phyloP scores from a whole-genome alignment of 1,284 basidiomycete genomes.

The Rhodotorula sp. region DNA sequence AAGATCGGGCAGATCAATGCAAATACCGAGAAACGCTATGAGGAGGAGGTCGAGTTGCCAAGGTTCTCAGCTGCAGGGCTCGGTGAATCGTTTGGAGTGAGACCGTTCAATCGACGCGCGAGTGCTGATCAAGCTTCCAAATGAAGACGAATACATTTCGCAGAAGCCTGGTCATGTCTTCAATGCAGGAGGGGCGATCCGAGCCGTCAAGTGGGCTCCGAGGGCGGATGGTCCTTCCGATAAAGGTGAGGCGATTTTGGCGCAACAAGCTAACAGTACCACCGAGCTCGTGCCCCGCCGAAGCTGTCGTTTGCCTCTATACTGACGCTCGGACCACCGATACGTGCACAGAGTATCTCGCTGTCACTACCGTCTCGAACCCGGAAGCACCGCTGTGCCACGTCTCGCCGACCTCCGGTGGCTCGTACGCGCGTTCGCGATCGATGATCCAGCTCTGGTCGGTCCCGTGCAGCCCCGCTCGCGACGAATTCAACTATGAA shows the following conservation, averaged over 20 bases:
- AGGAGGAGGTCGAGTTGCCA: constrained; percentile 56
- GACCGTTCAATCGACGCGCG: too few relatives aligned
- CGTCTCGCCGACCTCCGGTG: background rate
- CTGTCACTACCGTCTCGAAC: constrained; percentile 68
- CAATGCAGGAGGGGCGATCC: constrained; percentile 78
- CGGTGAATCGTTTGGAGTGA: constrained; percentile 53
- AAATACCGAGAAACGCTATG: constrained; percentile 47
- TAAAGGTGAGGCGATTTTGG: background rate
- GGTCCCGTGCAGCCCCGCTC: constrained; percentile 10
- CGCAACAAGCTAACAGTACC: too few relatives aligned
- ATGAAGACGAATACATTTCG: constrained; percentile 40
- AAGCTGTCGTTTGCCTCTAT: too few relatives aligned
- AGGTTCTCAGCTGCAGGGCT: constrained; percentile 61
- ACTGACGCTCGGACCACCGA: background rate
- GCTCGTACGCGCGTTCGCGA: background rate
- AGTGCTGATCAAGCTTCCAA: background rate
- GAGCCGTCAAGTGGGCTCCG: constrained; percentile 88
- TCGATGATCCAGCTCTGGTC: constrained; percentile 52
- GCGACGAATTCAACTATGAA: constrained; percentile 9
- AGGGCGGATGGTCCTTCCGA: constrained; percentile 57
- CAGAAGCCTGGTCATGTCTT: constrained; percentile 62
- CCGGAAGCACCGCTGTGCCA: constrained; percentile 4
- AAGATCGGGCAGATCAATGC: constrained; percentile 28
- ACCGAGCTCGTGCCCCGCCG: too few relatives aligned
- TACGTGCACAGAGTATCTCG: constrained; percentile 67